Evolutionary conservation across 805 yeast genomes (phyloP).

Genomic region (Candida manassasensis): DNA sequence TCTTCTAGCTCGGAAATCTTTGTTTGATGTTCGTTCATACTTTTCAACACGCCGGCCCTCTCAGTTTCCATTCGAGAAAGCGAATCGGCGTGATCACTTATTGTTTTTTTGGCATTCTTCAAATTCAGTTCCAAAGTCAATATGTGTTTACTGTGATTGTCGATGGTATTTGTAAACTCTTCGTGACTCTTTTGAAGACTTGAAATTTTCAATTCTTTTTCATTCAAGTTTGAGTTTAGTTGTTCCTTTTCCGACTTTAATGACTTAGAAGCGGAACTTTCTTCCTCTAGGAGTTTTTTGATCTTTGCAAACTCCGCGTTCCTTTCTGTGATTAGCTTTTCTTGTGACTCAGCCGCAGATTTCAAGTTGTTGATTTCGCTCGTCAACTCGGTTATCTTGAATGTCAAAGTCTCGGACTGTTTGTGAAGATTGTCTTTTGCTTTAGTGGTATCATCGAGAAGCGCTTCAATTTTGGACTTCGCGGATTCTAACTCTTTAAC

Average conservation of each 20-base stretch:
- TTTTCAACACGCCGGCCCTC: constrained; percentile 5
- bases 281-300: neutral
- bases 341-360: neutral
- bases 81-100: neutral
- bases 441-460: neutral
- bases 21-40: neutral
- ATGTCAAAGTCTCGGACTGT: neutral
- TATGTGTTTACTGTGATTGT: neutral
- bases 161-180: neutral
- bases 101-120: neutral
- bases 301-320: neutral
- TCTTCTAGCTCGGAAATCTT: constrained; percentile 7
- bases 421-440: neutral
- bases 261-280: constrained; percentile 1
- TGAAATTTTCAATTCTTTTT: constrained; percentile 2
- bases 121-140: neutral
- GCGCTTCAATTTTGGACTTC: constrained; percentile 6
- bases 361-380: neutral
- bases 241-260: constrained; percentile 2
- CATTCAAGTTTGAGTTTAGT: constrained; percentile 5
- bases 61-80: neutral
- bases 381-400: constrained; percentile 1
- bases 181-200: neutral
- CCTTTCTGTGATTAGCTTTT: constrained; percentile 1
- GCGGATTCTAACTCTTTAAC: neutral